These are phyloP conservation scores for Candida bentonensis DNA, from an alignment of 805 yeast genomes.

Conservation along the genomic window DNA sequence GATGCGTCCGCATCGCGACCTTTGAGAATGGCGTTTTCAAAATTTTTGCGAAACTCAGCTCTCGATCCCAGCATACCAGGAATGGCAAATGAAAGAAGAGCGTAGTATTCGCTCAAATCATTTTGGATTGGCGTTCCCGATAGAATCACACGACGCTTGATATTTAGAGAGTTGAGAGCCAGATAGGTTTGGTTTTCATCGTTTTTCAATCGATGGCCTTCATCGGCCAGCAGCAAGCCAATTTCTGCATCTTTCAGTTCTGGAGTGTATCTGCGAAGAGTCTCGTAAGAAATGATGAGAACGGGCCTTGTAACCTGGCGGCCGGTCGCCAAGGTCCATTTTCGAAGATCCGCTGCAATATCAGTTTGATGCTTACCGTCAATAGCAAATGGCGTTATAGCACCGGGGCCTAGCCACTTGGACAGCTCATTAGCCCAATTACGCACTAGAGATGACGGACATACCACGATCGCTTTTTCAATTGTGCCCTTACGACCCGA, in stretches of 20 bases:
- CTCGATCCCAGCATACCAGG: constrained; percentile 87
- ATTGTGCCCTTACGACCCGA: constrained; percentile 67
- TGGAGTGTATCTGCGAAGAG: constrained; percentile 73
- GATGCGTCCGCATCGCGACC: constrained; percentile 87
- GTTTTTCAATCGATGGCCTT: constrained; percentile 71
- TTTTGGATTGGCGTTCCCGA: constrained; percentile 97
- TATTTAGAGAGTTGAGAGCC: constrained; percentile 68
- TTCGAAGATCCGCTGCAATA: constrained; percentile 49
- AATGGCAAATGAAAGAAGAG: constrained; percentile 80
- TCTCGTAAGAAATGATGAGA: constrained; percentile 85
- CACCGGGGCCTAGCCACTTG: constrained; percentile 93
- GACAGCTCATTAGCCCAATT: constrained; percentile 96
- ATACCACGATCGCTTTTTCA: constrained; percentile 80
- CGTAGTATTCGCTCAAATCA: constrained; percentile 86
- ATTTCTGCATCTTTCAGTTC: constrained; percentile 62
- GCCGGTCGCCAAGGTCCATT: constrained; percentile 84
- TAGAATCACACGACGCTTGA: constrained; percentile 77
- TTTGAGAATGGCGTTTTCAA: constrained; percentile 61
- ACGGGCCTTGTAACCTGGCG: constrained; percentile 87
- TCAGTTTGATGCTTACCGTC: constrained; percentile 80
- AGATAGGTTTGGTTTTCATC: constrained; percentile 89
- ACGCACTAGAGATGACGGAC: constrained; percentile 86
- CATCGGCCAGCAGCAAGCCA: constrained; percentile 77
- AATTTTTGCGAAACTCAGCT: constrained; percentile 69
- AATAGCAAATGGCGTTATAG: constrained; percentile 72